Percentiles rank a stretch among this genome's conserved stretches.
Conservation (phyloP, 257 asterid species). For the Forsythia viridissima region DNA sequence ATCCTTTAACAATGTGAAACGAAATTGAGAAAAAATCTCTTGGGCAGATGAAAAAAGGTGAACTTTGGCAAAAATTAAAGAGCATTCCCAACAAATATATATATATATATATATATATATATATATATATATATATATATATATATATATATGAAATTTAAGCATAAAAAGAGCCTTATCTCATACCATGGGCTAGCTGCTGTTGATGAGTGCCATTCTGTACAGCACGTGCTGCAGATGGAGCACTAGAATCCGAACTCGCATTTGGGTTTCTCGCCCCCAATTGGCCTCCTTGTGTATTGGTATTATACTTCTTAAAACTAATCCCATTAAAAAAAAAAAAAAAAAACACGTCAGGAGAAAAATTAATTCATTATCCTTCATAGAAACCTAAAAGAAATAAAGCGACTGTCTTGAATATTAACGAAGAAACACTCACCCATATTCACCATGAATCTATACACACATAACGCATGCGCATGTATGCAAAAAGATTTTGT, state of each 20-base stretch:
- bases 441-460: neutral
- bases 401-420: neutral
- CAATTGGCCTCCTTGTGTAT: neutral
- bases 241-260: neutral
- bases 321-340: neutral
- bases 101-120: too few species aligned
- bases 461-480: neutral
- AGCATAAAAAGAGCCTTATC: neutral
- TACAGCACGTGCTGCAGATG: neutral
- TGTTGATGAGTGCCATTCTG: constrained; percentile 9
- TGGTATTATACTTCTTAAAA: neutral
- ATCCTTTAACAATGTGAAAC: neutral
- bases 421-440: neutral
- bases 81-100: constrained; percentile 8
- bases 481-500: neutral
- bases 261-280: neutral
- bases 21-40: neutral
- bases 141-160: neutral
- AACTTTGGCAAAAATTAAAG: neutral
- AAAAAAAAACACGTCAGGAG: neutral
- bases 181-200: constrained; percentile 35
- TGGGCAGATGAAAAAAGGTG: neutral
- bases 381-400: neutral
- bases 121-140: too few species aligned
- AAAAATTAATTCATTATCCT: neutral